These are phyloP conservation scores for Fusarium acutatum DNA, from an alignment of 2,329 filamentous ascomycete species.

Conservation along the genomic window DNA sequence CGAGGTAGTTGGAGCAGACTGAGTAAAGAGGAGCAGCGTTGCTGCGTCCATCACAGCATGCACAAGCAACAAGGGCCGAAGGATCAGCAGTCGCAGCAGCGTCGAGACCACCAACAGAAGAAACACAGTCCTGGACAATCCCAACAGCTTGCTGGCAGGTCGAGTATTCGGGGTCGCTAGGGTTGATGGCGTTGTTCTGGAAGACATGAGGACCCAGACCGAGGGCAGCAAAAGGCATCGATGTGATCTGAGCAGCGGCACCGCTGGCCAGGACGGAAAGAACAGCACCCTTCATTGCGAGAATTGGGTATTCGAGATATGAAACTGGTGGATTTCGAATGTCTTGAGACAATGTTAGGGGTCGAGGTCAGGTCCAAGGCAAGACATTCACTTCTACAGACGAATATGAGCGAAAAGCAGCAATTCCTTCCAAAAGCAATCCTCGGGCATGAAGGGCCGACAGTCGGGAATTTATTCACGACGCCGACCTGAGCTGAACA, in stretches of 20 bases:
- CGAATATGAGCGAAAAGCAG: background rate
- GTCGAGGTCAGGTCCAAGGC: background rate
- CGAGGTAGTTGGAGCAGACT: constrained; percentile 43
- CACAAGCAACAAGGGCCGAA: constrained; percentile 38
- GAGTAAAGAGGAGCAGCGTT: constrained; percentile 41
- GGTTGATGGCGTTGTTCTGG: constrained; percentile 38
- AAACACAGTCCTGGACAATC: constrained; percentile 37
- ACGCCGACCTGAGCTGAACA: constrained; percentile 13
- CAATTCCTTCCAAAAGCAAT: constrained; percentile 9
- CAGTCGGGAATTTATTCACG: constrained; percentile 28
- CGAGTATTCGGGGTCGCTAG: constrained; percentile 36
- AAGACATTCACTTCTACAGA: constrained; percentile 15
- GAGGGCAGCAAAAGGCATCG: constrained; percentile 27
- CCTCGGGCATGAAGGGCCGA: constrained; percentile 2
- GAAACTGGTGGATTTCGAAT: background rate
- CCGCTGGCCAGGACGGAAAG: constrained; percentile 36
- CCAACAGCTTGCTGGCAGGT: constrained; percentile 35
- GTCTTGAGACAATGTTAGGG: background rate
- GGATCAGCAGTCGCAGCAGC: constrained; percentile 37
- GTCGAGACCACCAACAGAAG: constrained; percentile 33
- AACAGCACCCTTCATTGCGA: constrained; percentile 37
- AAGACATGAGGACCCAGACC: constrained; percentile 28
- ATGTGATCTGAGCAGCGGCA: constrained; percentile 41
- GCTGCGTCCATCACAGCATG: constrained; percentile 38
- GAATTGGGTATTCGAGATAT: background rate